Conservation (phyloP, 768 basidiomycete species). For the Lentinula sp. region DNA sequence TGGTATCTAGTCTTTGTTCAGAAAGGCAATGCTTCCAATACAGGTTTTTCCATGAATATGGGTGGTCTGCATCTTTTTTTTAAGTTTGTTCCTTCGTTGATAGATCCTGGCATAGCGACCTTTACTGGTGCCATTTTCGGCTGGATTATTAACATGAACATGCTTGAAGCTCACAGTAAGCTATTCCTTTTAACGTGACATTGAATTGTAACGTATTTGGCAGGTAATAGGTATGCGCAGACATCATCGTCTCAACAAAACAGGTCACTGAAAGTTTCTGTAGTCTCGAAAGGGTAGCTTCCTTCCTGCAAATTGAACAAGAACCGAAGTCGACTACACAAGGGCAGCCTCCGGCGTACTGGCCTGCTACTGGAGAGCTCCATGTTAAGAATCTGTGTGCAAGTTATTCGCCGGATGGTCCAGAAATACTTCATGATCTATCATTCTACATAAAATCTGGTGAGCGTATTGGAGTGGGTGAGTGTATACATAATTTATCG, state of each 20-base stretch:
- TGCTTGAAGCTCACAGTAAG: conserved; percentile 8
- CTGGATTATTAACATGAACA: conserved; percentile 5
- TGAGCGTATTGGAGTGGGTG: conserved; percentile 37
- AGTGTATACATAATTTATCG: background rate
- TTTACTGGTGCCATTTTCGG: conserved; percentile 13
- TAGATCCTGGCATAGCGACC: conserved; percentile 12
- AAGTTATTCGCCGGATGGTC: conserved; percentile 32
- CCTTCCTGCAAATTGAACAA: conserved; percentile 42
- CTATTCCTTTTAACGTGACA: background rate
- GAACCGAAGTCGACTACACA: conserved; percentile 28
- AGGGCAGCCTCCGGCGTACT: conserved; percentile 45
- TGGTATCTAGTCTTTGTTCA: conserved; percentile 27
- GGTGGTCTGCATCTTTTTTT: conserved; percentile 18
- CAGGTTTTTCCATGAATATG: conserved; percentile 33
- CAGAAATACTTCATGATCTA: conserved; percentile 36
- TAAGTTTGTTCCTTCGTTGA: background rate
- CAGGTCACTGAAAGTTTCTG: background rate
- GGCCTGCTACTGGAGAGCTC: conserved; percentile 43
- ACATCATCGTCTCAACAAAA: conserved; percentile 8
- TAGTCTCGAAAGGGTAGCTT: conserved; percentile 30
- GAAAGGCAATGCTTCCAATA: conserved; percentile 21
- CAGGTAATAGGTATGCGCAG: conserved; percentile 11
- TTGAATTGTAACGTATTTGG: background rate
- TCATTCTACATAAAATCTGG: conserved; percentile 38
- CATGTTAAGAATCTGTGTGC: conserved; percentile 37